Conservation (phyloP, 495 filamentous ascomycete species). For the Daldinia bambusicola region DNA sequence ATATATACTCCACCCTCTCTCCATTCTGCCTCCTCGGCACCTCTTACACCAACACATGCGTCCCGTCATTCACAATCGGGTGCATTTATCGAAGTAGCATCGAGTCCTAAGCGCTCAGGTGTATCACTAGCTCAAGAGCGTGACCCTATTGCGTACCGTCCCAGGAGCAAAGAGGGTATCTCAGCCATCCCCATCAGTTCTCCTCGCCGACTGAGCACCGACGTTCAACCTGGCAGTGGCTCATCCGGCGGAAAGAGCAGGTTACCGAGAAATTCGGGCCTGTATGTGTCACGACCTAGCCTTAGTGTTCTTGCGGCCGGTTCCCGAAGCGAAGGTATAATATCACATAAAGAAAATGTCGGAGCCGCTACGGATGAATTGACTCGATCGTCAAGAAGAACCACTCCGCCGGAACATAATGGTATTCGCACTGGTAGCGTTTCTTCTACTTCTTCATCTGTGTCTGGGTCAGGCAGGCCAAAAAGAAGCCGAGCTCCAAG, state of each 20-base stretch:
- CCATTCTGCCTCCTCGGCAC: constrained; percentile 55
- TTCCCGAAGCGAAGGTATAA: constrained; percentile 45
- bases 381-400: constrained; percentile 27
- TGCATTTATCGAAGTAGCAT: constrained; percentile 58
- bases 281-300: constrained; percentile 49
- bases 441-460: constrained; percentile 17
- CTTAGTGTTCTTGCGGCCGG: constrained; percentile 35
- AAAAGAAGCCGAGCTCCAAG: constrained; percentile 44
- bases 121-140: constrained; percentile 54
- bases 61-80: constrained; percentile 52
- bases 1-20: constrained; percentile 63
- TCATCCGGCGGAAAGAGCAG: constrained; percentile 45
- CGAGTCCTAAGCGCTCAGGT: constrained; percentile 56
- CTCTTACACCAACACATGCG: constrained; percentile 61
- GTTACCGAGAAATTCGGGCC: constrained; percentile 52
- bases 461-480: constrained; percentile 29
- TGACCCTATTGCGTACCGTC: constrained; percentile 54
- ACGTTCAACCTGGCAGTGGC: constrained; percentile 34
- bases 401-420: constrained; percentile 19
- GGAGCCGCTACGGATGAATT: constrained; percentile 13
- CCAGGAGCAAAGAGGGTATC: constrained; percentile 58
- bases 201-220: constrained; percentile 56
- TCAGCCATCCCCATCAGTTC: constrained; percentile 48
- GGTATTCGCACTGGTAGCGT: neutral
- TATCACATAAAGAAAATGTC: constrained; percentile 49